These are phyloP conservation scores for Hypomyces perniciosus DNA, from an alignment of 2,329 filamentous ascomycete species.

Conservation along the genomic window DNA sequence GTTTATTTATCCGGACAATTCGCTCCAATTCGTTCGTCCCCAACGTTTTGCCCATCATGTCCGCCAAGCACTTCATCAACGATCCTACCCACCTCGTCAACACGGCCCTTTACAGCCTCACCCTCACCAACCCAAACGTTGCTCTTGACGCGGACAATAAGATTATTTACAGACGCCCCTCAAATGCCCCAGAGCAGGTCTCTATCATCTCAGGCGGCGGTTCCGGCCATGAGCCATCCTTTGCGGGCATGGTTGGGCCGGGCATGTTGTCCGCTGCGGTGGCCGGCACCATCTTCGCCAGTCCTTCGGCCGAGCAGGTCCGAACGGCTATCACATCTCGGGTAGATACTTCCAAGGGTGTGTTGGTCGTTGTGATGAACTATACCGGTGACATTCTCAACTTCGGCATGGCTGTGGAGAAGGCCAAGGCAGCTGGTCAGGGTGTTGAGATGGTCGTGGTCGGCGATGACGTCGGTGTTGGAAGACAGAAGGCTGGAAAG, in stretches of 20 bases:
- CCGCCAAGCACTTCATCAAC: constrained; percentile 81
- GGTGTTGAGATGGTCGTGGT: constrained; percentile 86
- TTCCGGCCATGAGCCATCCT: constrained; percentile 84
- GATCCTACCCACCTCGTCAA: constrained; percentile 74
- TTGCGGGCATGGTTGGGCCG: constrained; percentile 75
- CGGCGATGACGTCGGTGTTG: constrained; percentile 87
- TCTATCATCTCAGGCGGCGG: constrained; percentile 85
- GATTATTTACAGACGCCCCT: constrained; percentile 69
- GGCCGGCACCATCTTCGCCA: constrained; percentile 82
- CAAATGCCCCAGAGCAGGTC: constrained; percentile 53
- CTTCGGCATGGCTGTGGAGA: constrained; percentile 90
- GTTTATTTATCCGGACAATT: neutral
- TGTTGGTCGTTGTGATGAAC: constrained; percentile 92
- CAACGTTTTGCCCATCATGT: constrained; percentile 30
- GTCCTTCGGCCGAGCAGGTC: constrained; percentile 76
- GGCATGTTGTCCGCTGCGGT: constrained; percentile 78
- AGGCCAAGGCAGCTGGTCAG: constrained; percentile 73
- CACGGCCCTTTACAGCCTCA: constrained; percentile 68
- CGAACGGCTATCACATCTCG: constrained; percentile 66
- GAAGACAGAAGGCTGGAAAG: constrained; percentile 75
- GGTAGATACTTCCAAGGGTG: constrained; percentile 65
- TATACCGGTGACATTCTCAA: constrained; percentile 88
- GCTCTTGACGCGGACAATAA: constrained; percentile 76
- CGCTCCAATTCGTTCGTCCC: neutral
- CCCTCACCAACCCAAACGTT: constrained; percentile 76